phyloP scores from a whole-genome alignment of 768 basidiomycete species.

The Tephrocybe sp. region DNA sequence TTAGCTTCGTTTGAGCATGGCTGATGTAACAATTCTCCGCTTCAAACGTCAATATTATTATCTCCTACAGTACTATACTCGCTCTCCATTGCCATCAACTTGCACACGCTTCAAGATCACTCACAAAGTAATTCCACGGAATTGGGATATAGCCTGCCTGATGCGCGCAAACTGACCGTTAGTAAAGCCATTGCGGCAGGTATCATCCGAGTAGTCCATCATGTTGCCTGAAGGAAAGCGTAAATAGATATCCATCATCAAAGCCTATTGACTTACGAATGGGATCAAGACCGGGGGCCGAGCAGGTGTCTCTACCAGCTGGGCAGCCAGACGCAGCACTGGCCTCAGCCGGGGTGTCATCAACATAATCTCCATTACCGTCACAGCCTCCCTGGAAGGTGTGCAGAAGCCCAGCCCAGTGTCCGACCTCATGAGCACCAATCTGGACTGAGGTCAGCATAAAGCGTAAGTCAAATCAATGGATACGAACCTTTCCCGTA shows the following conservation, averaged over 20 bases:
- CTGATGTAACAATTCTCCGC: too few species aligned
- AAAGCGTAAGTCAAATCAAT: background rate
- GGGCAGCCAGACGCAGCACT: slow-evolving; percentile 34
- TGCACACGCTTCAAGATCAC: too few species aligned
- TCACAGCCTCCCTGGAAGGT: slow-evolving; percentile 34
- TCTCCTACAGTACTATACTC: too few species aligned
- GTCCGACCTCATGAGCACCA: slow-evolving; percentile 34
- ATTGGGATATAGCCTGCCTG: background rate
- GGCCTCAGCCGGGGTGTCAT: slow-evolving; percentile 37
- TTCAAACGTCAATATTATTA: too few species aligned
- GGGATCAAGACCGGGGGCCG: slow-evolving; percentile 32
- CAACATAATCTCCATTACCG: slow-evolving; percentile 16
- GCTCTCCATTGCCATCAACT: too few species aligned
- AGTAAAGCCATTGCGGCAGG: background rate
- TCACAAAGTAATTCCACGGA: background rate
- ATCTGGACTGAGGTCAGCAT: slow-evolving; percentile 17
- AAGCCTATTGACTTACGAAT: slow-evolving; percentile 21
- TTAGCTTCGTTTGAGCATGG: too few species aligned
- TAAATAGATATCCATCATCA: background rate
- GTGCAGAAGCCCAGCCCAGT: slow-evolving; percentile 38
- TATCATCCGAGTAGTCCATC: slow-evolving; percentile 7
- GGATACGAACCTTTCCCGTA: slow-evolving; percentile 11
- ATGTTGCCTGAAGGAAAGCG: background rate
- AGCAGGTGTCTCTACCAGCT: slow-evolving; percentile 28
- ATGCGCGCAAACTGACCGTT: background rate